A percentile compares a stretch with the other conserved stretches of the same genome.
phyloP scores from a whole-genome alignment of 2,329 filamentous ascomycete species.

The Xylogone sp. region DNA sequence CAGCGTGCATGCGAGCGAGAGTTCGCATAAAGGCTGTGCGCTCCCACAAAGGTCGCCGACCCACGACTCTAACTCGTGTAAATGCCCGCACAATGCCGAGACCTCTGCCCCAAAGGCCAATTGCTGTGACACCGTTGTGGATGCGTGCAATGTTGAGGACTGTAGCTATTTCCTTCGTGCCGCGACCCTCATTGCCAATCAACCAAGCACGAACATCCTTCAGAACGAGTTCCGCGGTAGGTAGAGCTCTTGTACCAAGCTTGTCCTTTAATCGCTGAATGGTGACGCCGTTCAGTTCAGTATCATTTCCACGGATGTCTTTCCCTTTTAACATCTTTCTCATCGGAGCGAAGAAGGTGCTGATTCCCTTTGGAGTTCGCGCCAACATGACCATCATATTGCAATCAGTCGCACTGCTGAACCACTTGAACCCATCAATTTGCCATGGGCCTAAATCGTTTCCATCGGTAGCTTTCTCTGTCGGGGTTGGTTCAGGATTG shows the following conservation, averaged over 20 bases:
- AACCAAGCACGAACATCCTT: slow-evolving; percentile 61
- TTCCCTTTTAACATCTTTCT: slow-evolving; percentile 29
- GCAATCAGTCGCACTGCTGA: slow-evolving; percentile 63
- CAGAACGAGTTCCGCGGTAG: slow-evolving; percentile 69
- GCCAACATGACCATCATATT: slow-evolving; percentile 63
- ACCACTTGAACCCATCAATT: slow-evolving; percentile 69
- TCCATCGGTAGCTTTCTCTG: slow-evolving; percentile 22
- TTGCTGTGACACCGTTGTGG: slow-evolving; percentile 49
- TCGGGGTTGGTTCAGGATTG: slow-evolving; percentile 17
- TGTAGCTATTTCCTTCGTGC: slow-evolving; percentile 64
- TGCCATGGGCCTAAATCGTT: slow-evolving; percentile 50
- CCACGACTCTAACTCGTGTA: slow-evolving; percentile 51
- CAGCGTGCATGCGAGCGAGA: slow-evolving; percentile 49
- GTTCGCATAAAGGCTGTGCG: slow-evolving; percentile 55
- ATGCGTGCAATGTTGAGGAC: slow-evolving; percentile 65
- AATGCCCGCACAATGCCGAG: slow-evolving; percentile 56
- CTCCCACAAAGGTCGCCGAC: slow-evolving; percentile 42
- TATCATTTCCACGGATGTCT: slow-evolving; percentile 17
- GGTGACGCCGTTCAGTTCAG: slow-evolving; percentile 60
- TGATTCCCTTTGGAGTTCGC: slow-evolving; percentile 49
- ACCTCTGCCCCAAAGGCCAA: slow-evolving; percentile 51
- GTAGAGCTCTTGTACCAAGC: slow-evolving; percentile 64
- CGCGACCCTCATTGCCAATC: slow-evolving; percentile 62
- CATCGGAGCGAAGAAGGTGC: slow-evolving; percentile 64
- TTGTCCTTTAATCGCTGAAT: slow-evolving; percentile 72